phyloP scores from a whole-genome alignment of 352 stramenopile genomes.

The Pythium plurisporium region DNA sequence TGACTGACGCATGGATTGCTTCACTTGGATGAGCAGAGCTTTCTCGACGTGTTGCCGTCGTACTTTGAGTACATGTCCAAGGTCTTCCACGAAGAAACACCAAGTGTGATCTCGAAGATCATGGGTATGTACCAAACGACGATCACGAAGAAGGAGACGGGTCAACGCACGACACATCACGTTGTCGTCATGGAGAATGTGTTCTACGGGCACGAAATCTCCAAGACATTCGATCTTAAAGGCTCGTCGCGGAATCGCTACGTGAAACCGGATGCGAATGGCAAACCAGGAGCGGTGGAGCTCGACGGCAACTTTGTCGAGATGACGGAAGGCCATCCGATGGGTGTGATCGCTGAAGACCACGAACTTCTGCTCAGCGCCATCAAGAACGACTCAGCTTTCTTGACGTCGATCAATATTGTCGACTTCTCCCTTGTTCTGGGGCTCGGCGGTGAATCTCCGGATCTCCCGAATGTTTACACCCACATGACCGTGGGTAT shows the following conservation, averaged over 20 bases:
- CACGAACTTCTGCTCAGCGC: constrained; percentile 74
- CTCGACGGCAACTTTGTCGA: constrained; percentile 86
- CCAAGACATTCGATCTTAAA: constrained; percentile 98
- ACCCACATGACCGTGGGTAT: constrained; percentile 95
- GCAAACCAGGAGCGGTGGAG: constrained; percentile 43
- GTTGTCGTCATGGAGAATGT: constrained; percentile 97
- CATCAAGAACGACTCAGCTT: constrained; percentile 96
- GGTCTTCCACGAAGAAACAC: constrained; percentile 92
- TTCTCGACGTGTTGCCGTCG: constrained; percentile 62
- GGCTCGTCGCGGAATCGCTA: constrained; percentile 95
- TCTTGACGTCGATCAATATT: constrained; percentile 98
- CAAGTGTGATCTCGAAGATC: constrained; percentile 96
- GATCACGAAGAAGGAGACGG: constrained; percentile 91
- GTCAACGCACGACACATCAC: constrained; percentile 87
- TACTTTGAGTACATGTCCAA: constrained; percentile 99
- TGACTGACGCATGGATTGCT: too few species aligned
- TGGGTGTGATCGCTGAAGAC: constrained; percentile 66
- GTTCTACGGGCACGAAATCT: constrained; percentile 94
- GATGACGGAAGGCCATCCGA: constrained; percentile 69
- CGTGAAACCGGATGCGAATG: constrained; percentile 39
- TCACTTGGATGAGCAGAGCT: too few species aligned
- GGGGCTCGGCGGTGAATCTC: constrained; percentile 61
- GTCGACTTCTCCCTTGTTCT: constrained; percentile 99
- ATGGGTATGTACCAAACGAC: constrained; percentile 97
- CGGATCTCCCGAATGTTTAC: constrained; percentile 26